Evolutionary conservation across 306 rosid species (phyloP), one percentile per base, ranked within the genome.

Genomic region (Trifolium fragiferum): DNA sequence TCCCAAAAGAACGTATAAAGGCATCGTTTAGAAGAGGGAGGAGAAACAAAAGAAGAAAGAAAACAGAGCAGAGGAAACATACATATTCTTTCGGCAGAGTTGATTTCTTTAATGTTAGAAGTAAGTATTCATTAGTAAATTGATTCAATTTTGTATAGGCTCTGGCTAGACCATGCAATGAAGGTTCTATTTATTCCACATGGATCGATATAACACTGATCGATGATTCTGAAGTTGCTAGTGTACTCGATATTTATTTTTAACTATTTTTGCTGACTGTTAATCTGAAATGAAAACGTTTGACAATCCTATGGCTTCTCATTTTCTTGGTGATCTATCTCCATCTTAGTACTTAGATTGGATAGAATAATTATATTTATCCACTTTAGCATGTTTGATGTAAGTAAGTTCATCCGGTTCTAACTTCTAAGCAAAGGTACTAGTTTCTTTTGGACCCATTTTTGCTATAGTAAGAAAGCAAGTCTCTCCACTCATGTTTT

Each of bases 91-190:
- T 77, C 54, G 25, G 60, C 66, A 65, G 68, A 82, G 76, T 72
- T 66, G 78, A 59, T 72, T 72, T 76, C 51, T 47, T 71, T 66
- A 30, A 71, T 47, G 66, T 81, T 76, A 41, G 46, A 64, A 64
- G 18, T 76, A 81, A 64, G 18, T 76, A 81, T 40, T 71, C 44
- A 33, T 38, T 71, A 64, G 81, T 70, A 64, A 57, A 81, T 55
- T 47, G 47, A 76, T 71, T 82, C 68, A 82, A 66, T 77, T 69
- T 82, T 82, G 82, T 82, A 82, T 77, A 82, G 82, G 67, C 58
- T 38, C 44, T 60, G 54, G 40, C 64, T 76, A 43, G 40, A 81
- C 64, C 57, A 33, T 76, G 73, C 73, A 62, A 40, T 41, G 62
- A 53, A 53, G 78, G 58, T 64, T 81, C 64, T 54, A 51, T 80